These are phyloP conservation scores for Huntiella decipiens DNA, from an alignment of 2,329 filamentous ascomycete genomes.

Conservation along the genomic window DNA sequence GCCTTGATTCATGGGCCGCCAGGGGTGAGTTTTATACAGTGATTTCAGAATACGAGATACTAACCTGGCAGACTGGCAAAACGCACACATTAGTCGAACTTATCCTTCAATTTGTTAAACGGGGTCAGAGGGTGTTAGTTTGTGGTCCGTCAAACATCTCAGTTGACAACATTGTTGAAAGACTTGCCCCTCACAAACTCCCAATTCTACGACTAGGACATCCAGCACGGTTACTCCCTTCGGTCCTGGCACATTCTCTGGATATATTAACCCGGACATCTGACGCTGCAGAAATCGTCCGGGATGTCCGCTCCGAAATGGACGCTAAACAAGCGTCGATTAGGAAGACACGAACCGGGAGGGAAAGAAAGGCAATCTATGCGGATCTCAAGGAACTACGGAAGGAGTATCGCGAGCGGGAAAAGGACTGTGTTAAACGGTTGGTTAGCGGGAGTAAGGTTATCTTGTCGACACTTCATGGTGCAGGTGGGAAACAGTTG, in stretches of 20 bases:
- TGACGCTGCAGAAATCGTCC: conserved; percentile 73
- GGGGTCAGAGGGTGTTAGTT: conserved; percentile 60
- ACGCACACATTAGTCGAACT: conserved; percentile 92
- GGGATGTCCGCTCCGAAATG: conserved; percentile 81
- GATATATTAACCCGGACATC: conserved; percentile 82
- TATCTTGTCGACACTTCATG: conserved; percentile 81
- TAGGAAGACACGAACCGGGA: conserved; percentile 64
- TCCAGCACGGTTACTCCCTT: conserved; percentile 73
- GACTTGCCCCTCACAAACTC: conserved; percentile 65
- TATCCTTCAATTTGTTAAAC: conserved; percentile 71
- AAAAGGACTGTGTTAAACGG: conserved; percentile 59
- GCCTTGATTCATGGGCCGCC: conserved; percentile 88
- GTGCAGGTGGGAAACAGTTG: conserved; percentile 70
- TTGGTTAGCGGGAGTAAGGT: conserved; percentile 65
- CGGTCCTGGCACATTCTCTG: conserved; percentile 73
- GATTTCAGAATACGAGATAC: background rate
- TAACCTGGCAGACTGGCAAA: conserved; percentile 53
- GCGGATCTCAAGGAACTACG: conserved; percentile 66
- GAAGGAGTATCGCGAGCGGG: conserved; percentile 73
- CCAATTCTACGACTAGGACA: conserved; percentile 82
- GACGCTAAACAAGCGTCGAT: conserved; percentile 79
- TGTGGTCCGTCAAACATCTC: conserved; percentile 94
- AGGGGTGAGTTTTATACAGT: conserved; percentile 31
- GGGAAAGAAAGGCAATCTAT: conserved; percentile 67
- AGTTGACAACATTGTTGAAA: conserved; percentile 94